phyloP scores from a whole-genome alignment of 1,139 yeast species.

The Protomyces arabidopsidicola region DNA sequence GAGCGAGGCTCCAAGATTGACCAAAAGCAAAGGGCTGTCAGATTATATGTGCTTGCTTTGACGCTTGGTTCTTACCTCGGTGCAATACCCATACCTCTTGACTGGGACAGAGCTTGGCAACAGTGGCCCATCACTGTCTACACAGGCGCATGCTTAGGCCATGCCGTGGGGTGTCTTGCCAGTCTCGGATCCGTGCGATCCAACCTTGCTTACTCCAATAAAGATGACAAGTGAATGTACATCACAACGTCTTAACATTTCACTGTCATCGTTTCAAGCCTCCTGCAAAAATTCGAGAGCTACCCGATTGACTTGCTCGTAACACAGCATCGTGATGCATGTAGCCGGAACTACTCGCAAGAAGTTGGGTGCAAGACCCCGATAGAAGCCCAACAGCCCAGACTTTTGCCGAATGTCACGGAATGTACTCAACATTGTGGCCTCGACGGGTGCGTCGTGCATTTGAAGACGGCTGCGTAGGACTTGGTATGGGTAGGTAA shows the following conservation, averaged over 20 bases:
- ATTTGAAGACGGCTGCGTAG: constrained; percentile 72
- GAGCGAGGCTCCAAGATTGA: background rate
- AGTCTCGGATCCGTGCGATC: constrained; percentile 28
- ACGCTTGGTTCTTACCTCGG: constrained; percentile 86
- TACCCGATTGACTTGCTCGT: constrained; percentile 46
- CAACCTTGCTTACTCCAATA: too few relatives aligned
- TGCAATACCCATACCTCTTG: constrained; percentile 87
- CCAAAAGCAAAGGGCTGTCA: background rate
- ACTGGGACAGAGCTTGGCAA: constrained; percentile 99
- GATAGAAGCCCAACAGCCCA: constrained; percentile 63
- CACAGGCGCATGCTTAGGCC: constrained; percentile 73
- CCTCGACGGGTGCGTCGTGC: constrained; percentile 38
- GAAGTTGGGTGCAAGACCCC: constrained; percentile 74
- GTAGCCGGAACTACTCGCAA: constrained; percentile 87
- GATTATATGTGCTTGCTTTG: constrained; percentile 41
- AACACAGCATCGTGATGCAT: constrained; percentile 68
- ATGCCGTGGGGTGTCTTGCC: constrained; percentile 50
- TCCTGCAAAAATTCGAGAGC: background rate
- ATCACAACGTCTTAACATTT: too few relatives aligned
- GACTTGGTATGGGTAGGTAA: constrained; percentile 82
- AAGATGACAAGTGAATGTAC: too few relatives aligned
- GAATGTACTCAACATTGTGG: constrained; percentile 37
- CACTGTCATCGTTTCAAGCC: too few relatives aligned
- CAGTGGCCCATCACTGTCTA: constrained; percentile 90
- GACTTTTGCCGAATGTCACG: constrained; percentile 45